Evolutionary conservation across 129 eudicot genomes (phyloP).

Genomic region (Dittrichia graveolens): DNA sequence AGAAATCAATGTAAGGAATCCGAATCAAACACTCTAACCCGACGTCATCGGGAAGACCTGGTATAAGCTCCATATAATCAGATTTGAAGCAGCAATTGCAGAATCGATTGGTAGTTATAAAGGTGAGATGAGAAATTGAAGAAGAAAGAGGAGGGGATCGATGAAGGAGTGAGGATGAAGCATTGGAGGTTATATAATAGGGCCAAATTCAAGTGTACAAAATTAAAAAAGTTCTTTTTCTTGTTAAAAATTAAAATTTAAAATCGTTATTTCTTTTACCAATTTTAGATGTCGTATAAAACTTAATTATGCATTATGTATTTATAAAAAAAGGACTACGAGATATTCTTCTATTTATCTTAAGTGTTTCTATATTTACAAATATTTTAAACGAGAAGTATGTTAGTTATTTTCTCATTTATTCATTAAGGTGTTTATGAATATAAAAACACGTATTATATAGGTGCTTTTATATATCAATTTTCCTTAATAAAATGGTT

Average conservation of each 20-base stretch:
- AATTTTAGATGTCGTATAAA: too few species aligned
- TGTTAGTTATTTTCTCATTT: too few species aligned
- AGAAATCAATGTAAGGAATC: slow-evolving; percentile 39
- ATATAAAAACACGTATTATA: too few species aligned
- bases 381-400: too few species aligned
- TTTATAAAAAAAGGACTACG: too few species aligned
- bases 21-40: slow-evolving; percentile 59
- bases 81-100: not conserved
- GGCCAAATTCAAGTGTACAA: not conserved
- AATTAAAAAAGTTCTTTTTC: not conserved
- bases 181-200: slow-evolving; percentile 9
- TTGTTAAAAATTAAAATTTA: not conserved
- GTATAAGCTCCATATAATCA: slow-evolving; percentile 53
- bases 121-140: not conserved
- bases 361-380: too few species aligned
- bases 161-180: not conserved
- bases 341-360: too few species aligned
- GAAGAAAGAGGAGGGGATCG: slow-evolving; percentile 2
- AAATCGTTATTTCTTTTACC: not conserved
- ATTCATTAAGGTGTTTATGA: too few species aligned
- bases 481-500: too few species aligned
- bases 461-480: too few species aligned
- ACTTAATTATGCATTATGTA: too few species aligned
- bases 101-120: not conserved
- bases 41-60: slow-evolving; percentile 61